Conservation (phyloP, 345 rosid species). For the Camelina neglecta region DNA sequence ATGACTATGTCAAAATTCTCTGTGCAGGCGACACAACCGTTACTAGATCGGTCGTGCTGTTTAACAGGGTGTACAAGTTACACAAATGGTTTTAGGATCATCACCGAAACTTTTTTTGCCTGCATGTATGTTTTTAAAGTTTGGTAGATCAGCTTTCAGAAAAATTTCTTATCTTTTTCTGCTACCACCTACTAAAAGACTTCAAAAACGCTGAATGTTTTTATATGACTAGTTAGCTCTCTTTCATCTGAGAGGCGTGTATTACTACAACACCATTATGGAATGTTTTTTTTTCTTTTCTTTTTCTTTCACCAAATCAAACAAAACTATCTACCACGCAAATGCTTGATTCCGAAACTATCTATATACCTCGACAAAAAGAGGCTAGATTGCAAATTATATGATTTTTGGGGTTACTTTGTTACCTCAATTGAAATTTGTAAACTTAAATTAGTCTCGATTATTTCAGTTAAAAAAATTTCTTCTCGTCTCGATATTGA, state of each 20-base stretch:
- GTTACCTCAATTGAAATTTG: background rate
- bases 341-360: background rate
- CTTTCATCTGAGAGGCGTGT: background rate
- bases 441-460: background rate
- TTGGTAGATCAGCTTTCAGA: background rate
- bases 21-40: conserved; percentile 40
- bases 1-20: background rate
- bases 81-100: conserved; percentile 11
- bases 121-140: conserved; percentile 18
- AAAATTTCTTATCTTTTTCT: background rate
- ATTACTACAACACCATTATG: background rate
- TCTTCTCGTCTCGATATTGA: background rate
- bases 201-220: background rate
- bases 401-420: background rate
- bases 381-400: background rate
- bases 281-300: background rate
- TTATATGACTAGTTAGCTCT: background rate
- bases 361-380: background rate
- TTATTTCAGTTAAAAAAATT: background rate
- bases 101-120: conserved; percentile 1
- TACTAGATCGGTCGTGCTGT: conserved; percentile 25
- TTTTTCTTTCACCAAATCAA: background rate
- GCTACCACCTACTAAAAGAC: background rate
- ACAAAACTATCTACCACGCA: background rate
- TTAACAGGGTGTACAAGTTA: background rate